Base-by-base conservation (phyloP, 1,284 basidiomycete genomes). In the Ustilago shanxiensis region DNA sequence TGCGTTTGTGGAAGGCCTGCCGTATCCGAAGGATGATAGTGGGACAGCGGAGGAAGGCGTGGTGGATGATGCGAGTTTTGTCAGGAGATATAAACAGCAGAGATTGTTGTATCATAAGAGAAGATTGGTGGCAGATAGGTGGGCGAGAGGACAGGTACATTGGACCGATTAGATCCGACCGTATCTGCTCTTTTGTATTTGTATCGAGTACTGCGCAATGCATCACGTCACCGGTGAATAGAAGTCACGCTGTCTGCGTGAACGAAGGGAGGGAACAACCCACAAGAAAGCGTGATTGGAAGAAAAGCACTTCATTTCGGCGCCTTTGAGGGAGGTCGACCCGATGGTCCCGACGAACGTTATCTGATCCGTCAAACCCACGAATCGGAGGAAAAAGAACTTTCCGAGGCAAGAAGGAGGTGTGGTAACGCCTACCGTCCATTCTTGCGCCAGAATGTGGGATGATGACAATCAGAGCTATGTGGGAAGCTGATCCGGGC, bases 1-100 rank as follows among this genome's bases (percentile, higher is more conserved):
- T 44, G 80, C 82, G 16, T 85, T 73, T 60, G 81, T 84, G 28
- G 82, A 85, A 56, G 79, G 77, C 2, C 37, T 83, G 7, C 56
- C 80, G 1, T 70, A 80, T 29, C 65, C 75, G 11, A 60, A 52
- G 20, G 77, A 74, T 24, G 67, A 66, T 35, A 58, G 44, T 16
- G 69, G 66, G 4, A 66, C 70, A 6, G 61, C 56, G 1, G 61
- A 56, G 18, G 65, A 70, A 44, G 71, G 3, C 0, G 1, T 68
- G 22, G 26, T 72, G 52, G 74, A 73, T 33, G 80, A 80, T 16
- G 57, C 57, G 16, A 47, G 60, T 28, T 82, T 82, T 57, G 79
- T 81, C 4, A 52, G 75, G 31, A 58, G 77, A 28, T 82, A 82
- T 58, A 79, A 81, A 49, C 66, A 75, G 59, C 66, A 79, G 58